Conservation (phyloP, 1,139 yeast genomes). For the Geotrichum cucujoidarum region DNA sequence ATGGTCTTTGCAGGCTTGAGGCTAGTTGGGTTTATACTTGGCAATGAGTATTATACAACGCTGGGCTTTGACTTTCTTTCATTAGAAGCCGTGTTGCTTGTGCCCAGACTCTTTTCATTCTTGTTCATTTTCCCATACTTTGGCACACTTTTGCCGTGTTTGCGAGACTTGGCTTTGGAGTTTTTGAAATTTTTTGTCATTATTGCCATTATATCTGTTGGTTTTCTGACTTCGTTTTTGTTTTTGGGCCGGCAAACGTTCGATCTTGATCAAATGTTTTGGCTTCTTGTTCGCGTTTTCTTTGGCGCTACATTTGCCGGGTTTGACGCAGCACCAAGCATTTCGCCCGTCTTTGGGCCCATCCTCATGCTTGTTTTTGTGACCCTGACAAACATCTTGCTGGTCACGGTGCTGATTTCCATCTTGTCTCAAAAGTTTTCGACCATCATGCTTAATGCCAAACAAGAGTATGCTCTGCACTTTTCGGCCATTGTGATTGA, state of each 20-base stretch:
- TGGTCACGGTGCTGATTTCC: constrained; percentile 35
- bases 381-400: constrained; percentile 31
- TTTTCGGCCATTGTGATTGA: constrained; percentile 34
- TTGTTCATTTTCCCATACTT: constrained; percentile 35
- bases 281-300: constrained; percentile 35
- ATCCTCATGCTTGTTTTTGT: constrained; percentile 34
- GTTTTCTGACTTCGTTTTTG: constrained; percentile 35
- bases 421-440: constrained; percentile 34
- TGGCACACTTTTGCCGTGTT: constrained; percentile 36
- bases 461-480: constrained; percentile 32
- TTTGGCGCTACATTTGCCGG: constrained; percentile 35
- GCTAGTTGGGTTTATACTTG: constrained; percentile 23
- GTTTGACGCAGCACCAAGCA: constrained; percentile 32
- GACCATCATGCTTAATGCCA: constrained; percentile 34
- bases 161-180: constrained; percentile 33
- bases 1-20: constrained; percentile 28
- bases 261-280: constrained; percentile 32
- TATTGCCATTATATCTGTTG: constrained; percentile 34
- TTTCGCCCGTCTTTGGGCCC: constrained; percentile 34
- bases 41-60: constrained; percentile 21
- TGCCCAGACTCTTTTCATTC: constrained; percentile 35
- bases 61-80: constrained; percentile 34
- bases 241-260: constrained; percentile 33
- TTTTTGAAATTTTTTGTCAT: constrained; percentile 33
- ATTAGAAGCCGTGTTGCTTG: constrained; percentile 33